Conservation (phyloP, 2,329 filamentous ascomycete species). For the Cryphonectria parasitica region DNA sequence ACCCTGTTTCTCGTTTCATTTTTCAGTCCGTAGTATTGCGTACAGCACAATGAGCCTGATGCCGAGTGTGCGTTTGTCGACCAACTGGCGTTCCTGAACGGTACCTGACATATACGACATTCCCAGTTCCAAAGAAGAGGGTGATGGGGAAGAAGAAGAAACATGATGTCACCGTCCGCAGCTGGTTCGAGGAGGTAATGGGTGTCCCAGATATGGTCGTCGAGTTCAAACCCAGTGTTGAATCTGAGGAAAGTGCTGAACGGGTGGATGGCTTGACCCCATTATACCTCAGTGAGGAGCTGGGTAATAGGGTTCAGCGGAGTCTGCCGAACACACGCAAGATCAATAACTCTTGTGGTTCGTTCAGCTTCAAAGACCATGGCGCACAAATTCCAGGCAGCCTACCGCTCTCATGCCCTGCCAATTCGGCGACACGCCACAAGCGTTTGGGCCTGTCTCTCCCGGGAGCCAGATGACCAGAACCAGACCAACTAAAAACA, state of each 20-base stretch:
- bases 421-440: constrained; percentile 8
- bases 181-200: not conserved
- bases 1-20: not conserved
- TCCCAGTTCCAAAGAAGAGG: too few species aligned
- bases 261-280: not conserved
- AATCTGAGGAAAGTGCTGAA: too few species aligned
- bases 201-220: not conserved
- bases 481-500: not conserved
- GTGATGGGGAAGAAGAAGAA: not conserved
- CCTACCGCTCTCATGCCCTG: constrained; percentile 7
- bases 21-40: not conserved
- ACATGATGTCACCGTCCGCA: not conserved
- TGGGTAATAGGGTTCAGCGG: not conserved
- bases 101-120: too few species aligned
- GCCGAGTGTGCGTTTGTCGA: not conserved
- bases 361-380: not conserved
- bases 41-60: not conserved
- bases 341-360: not conserved
- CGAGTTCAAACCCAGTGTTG: too few species aligned
- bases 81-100: not conserved
- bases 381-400: constrained; percentile 7
- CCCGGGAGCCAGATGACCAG: not conserved
- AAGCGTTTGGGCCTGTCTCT: constrained; percentile 1
- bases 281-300: not conserved
- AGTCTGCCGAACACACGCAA: not conserved